A percentile compares a stretch with the other conserved stretches of the same genome.
Evolutionary conservation across 352 stramenopile genomes (phyloP).

Genomic region (Pythium grandisporangium): DNA sequence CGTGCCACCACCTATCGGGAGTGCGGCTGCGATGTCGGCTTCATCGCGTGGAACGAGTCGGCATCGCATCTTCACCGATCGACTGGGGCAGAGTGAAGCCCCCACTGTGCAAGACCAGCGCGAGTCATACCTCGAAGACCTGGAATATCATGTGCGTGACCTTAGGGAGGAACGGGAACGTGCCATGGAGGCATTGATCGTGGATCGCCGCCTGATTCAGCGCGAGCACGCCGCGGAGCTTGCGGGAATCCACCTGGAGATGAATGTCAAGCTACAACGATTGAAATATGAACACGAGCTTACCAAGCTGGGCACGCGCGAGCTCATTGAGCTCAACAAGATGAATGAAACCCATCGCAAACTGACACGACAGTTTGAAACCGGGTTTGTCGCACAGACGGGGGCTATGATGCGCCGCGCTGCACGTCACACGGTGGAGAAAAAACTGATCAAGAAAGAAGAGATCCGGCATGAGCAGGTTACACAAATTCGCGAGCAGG

Average conservation of each 20-base stretch:
- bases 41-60: no score
- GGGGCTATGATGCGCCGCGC: slow-evolving; percentile 59
- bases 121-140: slow-evolving; percentile 17
- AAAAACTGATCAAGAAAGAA: slow-evolving; percentile 18
- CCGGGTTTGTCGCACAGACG: slow-evolving; percentile 38
- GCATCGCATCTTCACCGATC: slow-evolving; percentile 43
- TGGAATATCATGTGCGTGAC: slow-evolving; percentile 36
- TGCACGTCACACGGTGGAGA: slow-evolving; percentile 30
- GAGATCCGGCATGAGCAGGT: slow-evolving; percentile 17
- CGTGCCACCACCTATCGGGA: slow-evolving; percentile 1
- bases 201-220: slow-evolving; percentile 60
- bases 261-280: slow-evolving; percentile 61
- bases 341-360: slow-evolving; percentile 23
- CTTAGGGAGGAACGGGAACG: slow-evolving; percentile 52
- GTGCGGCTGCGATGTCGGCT: neutral
- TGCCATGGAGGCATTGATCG: slow-evolving; percentile 49
- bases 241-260: slow-evolving; percentile 47
- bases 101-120: slow-evolving; percentile 24
- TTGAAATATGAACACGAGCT: slow-evolving; percentile 48
- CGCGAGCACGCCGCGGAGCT: slow-evolving; percentile 43
- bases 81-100: slow-evolving; percentile 26
- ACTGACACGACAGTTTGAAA: slow-evolving; percentile 43
- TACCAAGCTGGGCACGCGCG: slow-evolving; percentile 26
- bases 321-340: slow-evolving; percentile 38
- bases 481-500: slow-evolving; percentile 14